Base-by-base conservation (phyloP, 352 stramenopile genomes). In the Halophytophthora batemanensis region DNA sequence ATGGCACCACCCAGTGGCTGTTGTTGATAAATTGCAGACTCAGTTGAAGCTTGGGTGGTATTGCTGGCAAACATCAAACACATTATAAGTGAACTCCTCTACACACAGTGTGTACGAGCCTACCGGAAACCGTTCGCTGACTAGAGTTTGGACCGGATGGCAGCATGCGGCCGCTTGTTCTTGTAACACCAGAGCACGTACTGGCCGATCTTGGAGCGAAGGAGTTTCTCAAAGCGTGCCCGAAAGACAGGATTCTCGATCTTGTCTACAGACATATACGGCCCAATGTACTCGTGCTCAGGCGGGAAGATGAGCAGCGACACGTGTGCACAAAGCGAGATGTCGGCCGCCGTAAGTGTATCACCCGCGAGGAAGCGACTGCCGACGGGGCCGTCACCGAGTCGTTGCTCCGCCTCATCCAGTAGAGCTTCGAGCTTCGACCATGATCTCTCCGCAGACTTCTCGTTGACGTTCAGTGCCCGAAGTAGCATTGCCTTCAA, bases 151-250 rank as follows among this genome's bases (percentile, higher is more conserved):
- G 62, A 40, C 14, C 38, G 42, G 17, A 31, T 45, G 25, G 43
- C 15, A 40, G 51, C 48, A 18, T 19, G 12, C 4, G 72, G 69
- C 11, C 72, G 74, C 14, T 71, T 66, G 59, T 82, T 57, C 53
- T 61, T 55, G 63, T 83, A 86, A 63, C 75, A 82, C 69, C 69
- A 83, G 10, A 63, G 53, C 25, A 82, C 71, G 19, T 68, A 80
- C 44, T 76, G 48, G 2, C 53, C 74, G 15, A 64, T 59, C 49
- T 76, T 79, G 31, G 71, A 82, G 13, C 28, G 28, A 22, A 58
- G 55, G 0, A 83, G 45, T 23, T 50, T 38, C 35, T 76, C 53
- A 29, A 73, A 43, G 8, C 71, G 66, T 14, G 60, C 31, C 12
- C 48, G 71, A 33, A 75, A 66, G 4, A 51, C 23, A 0, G 54